Base-by-base conservation (phyloP, 208 protist genomes). In the Trypanosoma congolense region DNA sequence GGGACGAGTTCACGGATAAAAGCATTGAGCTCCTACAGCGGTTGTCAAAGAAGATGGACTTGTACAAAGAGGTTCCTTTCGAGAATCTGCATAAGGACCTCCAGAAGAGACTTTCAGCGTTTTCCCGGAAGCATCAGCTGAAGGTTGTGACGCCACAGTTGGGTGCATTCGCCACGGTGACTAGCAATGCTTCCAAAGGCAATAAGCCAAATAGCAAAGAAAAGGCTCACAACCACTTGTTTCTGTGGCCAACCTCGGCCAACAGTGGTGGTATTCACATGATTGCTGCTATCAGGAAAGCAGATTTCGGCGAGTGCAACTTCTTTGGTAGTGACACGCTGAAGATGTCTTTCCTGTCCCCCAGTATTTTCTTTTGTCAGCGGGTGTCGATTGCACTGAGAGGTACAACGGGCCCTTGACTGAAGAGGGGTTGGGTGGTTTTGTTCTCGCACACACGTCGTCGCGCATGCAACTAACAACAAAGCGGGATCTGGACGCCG, bases 1-100 rank as follows among this genome's bases (percentile, higher is more conserved):
- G 77, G 77, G 60, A 77, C 46, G 38, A 53, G 26, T 21, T 57
- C 46, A 66, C 61, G 8, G 65, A 74, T 22, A 56, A 59, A 16
- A 60, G 46, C 18, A 52, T 85, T 29, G 48, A 26, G 4, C 21
- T 62, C 24, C 24, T 80, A 4, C 52, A 73, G 31, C 44, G 9
- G 3, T 40, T 76, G 48, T 47, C 57, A 19, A 29, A 10, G 25
- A 10, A 19, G 12, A 3, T 64, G 18, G 3, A 49, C 6, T n/a
- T 41, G 1, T 31, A 43, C n/a, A 9, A 49, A 22, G 28, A 29
- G n/a, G 30, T 8, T 16, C 5, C 6, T 14, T 18, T 14, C 10
- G 18, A 8, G 12, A 30, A 45, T 4, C 26, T 51, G 25, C 50
- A 33, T 4, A 35, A 51, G 1, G 1, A 1, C 14, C 0, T 65